A percentile compares a stretch with the other conserved stretches of the same genome.
Conservation (phyloP, 768 basidiomycete genomes). For the Brasilioporus rufonigricans region DNA sequence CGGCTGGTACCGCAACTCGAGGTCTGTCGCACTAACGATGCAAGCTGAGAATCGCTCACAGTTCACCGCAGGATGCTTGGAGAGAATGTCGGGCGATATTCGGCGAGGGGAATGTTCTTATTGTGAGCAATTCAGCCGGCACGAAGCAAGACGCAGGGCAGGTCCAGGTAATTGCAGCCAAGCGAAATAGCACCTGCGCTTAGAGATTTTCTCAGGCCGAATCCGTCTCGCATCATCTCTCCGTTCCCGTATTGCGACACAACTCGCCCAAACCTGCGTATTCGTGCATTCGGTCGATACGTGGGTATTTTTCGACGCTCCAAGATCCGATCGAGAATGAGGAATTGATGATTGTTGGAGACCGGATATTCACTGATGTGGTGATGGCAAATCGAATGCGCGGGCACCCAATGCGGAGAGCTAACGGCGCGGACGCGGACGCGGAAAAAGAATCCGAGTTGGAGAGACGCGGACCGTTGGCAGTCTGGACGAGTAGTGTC, state of each 20-base stretch:
- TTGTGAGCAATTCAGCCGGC: constrained; percentile 95
- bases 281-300: constrained; percentile 69
- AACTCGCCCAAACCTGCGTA: constrained; percentile 74
- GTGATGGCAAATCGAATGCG: constrained; percentile 78
- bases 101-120: constrained; percentile 73
- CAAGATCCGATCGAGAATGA: constrained; percentile 53
- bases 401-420: constrained; percentile 1
- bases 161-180: constrained; percentile 60
- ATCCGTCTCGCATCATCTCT: constrained; percentile 73
- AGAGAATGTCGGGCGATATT: constrained; percentile 66
- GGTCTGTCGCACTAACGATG: constrained; percentile 38
- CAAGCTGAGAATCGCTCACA: neutral
- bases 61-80: constrained; percentile 65
- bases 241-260: constrained; percentile 83
- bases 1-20: constrained; percentile 70
- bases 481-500: constrained; percentile 68
- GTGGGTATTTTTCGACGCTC: constrained; percentile 69
- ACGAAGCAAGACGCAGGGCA: constrained; percentile 72
- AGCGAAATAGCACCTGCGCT: neutral
- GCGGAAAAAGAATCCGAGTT: neutral
- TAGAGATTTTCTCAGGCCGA: constrained; percentile 61
- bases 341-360: constrained; percentile 82
- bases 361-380: constrained; percentile 90
- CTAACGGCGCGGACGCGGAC: neutral
- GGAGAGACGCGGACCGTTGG: constrained; percentile 48